Percentiles rank a stretch among this genome's conserved stretches.
These are phyloP conservation scores for Chenopodium formosanum DNA, from an alignment of 148 eudicot species.

Conservation along the genomic window DNA sequence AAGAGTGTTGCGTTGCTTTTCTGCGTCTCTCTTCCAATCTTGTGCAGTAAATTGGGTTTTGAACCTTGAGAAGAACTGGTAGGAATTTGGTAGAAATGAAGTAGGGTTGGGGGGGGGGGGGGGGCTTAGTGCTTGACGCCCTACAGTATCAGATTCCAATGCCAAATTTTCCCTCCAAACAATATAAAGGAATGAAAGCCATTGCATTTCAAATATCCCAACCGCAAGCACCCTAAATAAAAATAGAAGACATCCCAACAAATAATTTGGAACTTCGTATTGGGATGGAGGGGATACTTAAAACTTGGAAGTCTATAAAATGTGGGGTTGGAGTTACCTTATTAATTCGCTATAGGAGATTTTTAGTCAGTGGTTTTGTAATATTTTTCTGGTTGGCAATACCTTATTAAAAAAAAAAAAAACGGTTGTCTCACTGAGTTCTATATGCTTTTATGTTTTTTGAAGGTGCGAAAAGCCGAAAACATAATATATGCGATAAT, in stretches of 20 bases:
- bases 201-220: not conserved
- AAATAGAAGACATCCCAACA: not conserved
- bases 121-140: too few species aligned
- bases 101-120: too few species aligned
- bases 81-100: not conserved
- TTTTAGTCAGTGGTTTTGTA: not conserved
- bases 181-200: not conserved
- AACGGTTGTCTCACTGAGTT: not conserved
- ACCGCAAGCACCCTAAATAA: not conserved
- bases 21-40: not conserved
- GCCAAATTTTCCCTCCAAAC: not conserved
- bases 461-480: not conserved
- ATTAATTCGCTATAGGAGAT: too few species aligned
- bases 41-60: not conserved
- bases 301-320: not conserved
- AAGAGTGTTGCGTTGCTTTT: too few species aligned
- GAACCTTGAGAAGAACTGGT: not conserved
- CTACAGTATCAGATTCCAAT: too few species aligned
- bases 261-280: not conserved
- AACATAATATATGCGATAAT: not conserved
- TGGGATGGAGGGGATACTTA: not conserved
- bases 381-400: not conserved
- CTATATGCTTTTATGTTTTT: too few species aligned
- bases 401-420: not conserved
- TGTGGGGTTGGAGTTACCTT: not conserved